phyloP scores from a whole-genome alignment of 2,329 filamentous ascomycete genomes.

The Aspergillus sp. region DNA sequence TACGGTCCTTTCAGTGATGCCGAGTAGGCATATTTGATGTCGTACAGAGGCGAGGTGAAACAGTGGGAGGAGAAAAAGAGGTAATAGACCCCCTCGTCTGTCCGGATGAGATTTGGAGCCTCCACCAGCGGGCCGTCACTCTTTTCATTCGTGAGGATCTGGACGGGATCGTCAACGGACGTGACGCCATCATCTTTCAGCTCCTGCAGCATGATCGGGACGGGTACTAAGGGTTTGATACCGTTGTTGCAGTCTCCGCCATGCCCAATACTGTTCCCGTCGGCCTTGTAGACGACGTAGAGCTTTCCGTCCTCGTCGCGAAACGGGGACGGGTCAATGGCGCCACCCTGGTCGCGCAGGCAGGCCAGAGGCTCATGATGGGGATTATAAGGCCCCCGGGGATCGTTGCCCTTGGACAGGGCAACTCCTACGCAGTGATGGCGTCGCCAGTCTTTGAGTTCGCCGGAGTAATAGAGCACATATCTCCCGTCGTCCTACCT shows the following conservation, averaged over 20 bases:
- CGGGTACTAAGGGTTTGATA: slow-evolving; percentile 28
- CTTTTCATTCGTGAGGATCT: slow-evolving; percentile 61
- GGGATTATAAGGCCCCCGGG: slow-evolving; percentile 49
- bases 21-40: slow-evolving; percentile 58
- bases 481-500: slow-evolving; percentile 46
- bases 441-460: slow-evolving; percentile 35
- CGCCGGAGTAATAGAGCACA: slow-evolving; percentile 59
- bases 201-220: slow-evolving; percentile 40
- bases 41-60: slow-evolving; percentile 54
- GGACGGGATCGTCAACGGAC: slow-evolving; percentile 49
- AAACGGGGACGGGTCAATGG: slow-evolving; percentile 63
- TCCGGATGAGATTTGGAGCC: slow-evolving; percentile 52
- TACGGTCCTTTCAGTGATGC: slow-evolving; percentile 37
- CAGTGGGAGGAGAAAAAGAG: slow-evolving; percentile 63
- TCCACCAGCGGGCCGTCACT: slow-evolving; percentile 62
- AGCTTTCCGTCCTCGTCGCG: slow-evolving; percentile 52
- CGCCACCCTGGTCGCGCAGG: slow-evolving; percentile 53
- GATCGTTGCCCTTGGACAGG: slow-evolving; percentile 31
- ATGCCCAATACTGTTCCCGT: slow-evolving; percentile 56
- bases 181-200: slow-evolving; percentile 50
- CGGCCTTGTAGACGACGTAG: slow-evolving; percentile 64
- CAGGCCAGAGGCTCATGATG: slow-evolving; percentile 52
- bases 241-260: slow-evolving; percentile 48
- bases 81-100: slow-evolving; percentile 47
- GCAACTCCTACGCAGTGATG: slow-evolving; percentile 61